Conservation (phyloP, 169 alveolate genomes). For the Eimeria brunetti region DNA sequence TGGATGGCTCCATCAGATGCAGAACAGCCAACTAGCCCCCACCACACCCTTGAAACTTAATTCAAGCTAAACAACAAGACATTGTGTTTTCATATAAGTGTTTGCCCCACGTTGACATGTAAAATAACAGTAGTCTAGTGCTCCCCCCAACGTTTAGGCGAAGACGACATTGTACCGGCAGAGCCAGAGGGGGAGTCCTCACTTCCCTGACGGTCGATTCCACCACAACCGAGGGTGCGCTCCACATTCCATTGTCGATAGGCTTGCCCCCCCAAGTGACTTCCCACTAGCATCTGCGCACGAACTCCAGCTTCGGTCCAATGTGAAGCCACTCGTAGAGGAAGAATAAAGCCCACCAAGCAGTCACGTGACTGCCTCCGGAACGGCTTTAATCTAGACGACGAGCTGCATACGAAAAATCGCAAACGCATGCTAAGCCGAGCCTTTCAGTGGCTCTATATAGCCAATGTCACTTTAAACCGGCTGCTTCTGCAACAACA, state of each 20-base stretch:
- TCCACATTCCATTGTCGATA: conserved; percentile 3
- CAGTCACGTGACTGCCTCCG: background rate
- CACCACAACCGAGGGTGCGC: background rate
- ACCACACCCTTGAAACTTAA: background rate
- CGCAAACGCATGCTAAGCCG: conserved; percentile 3
- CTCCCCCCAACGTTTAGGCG: background rate
- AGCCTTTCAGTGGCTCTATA: background rate
- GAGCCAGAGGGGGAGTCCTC: background rate
- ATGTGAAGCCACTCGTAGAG: background rate
- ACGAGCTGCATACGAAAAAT: conserved; percentile 19
- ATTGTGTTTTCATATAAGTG: background rate
- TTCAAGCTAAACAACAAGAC: conserved; percentile 11
- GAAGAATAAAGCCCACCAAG: background rate
- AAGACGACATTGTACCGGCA: background rate
- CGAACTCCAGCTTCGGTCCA: background rate
- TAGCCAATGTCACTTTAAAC: background rate
- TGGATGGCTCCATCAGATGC: background rate
- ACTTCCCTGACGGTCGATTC: background rate
- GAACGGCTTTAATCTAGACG: background rate
- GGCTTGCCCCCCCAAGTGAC: background rate
- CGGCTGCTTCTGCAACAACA: background rate
- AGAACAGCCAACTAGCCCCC: background rate
- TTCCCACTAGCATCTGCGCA: background rate
- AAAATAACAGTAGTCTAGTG: conserved; percentile 24
- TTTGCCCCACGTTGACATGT: conserved; percentile 2